Evolutionary conservation across 2,329 filamentous ascomycete species (phyloP).

Genomic region (Ascochyta clinopodiicola): DNA sequence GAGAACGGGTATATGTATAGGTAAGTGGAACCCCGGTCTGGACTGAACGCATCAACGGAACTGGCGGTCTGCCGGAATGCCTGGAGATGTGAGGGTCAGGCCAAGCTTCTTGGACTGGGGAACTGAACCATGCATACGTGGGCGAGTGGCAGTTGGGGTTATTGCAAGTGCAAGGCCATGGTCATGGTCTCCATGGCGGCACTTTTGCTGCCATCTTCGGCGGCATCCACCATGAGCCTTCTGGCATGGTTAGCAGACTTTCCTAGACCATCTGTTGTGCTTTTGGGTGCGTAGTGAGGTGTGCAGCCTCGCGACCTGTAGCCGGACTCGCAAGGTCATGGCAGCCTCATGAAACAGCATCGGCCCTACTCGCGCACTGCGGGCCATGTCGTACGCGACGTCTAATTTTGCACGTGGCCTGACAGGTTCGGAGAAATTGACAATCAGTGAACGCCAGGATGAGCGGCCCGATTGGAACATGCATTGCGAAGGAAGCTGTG

Average conservation of each 20-base stretch:
- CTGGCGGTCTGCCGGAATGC: neutral
- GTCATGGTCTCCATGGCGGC: no score
- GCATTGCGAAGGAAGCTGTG: neutral
- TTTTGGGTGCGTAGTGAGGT: neutral
- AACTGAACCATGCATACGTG: neutral
- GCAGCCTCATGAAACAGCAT: slow-evolving; percentile 12
- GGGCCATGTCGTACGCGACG: neutral
- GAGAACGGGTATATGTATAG: neutral
- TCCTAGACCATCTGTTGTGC: neutral
- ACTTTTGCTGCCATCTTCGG: no score
- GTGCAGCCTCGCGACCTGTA: neutral
- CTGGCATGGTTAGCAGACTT: no score
- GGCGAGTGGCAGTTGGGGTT: neutral
- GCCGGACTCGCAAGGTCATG: neutral
- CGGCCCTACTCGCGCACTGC: slow-evolving; percentile 10
- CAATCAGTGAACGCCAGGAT: neutral
- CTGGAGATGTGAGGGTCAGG: slow-evolving; percentile 1
- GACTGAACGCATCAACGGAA: slow-evolving; percentile 1
- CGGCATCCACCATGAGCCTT: no score
- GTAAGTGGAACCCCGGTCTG: neutral
- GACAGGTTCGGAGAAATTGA: neutral
- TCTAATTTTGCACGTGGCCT: slow-evolving; percentile 3
- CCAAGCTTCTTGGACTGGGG: slow-evolving; percentile 1
- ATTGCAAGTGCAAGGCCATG: neutral
- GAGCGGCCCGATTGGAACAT: neutral